phyloP scores from a whole-genome alignment of 176 grass and related monocot genomes.

The Pontederia paniculata region DNA sequence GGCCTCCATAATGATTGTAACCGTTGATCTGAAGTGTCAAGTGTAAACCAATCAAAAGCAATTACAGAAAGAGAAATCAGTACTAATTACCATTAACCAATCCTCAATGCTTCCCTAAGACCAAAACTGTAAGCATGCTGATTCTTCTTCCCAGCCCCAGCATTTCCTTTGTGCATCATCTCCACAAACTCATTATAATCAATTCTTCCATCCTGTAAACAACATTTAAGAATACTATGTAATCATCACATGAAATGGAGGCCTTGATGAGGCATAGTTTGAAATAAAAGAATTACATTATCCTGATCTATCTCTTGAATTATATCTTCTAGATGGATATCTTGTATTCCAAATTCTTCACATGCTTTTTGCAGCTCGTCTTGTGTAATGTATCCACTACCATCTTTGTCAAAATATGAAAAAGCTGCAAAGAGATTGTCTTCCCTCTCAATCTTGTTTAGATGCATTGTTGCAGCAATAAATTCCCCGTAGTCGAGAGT shows the following conservation, averaged over 20 bases:
- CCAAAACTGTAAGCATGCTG: constrained; percentile 52
- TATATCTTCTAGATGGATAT: constrained; percentile 71
- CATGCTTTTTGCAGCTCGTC: constrained; percentile 93
- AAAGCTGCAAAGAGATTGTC: constrained; percentile 87
- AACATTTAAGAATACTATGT: constrained; percentile 15
- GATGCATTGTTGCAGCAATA: constrained; percentile 81
- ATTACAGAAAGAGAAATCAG: neutral
- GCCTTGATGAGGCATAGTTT: neutral
- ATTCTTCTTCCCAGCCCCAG: constrained; percentile 54
- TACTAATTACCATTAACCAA: constrained; percentile 41
- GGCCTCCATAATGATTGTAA: no score
- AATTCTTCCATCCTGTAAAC: constrained; percentile 75
- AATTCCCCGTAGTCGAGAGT: constrained; percentile 90
- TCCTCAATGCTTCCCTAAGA: constrained; percentile 86
- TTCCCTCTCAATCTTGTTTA: constrained; percentile 90
- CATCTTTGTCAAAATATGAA: constrained; percentile 89
- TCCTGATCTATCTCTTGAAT: constrained; percentile 92
- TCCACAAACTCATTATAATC: constrained; percentile 91
- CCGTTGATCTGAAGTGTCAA: no score
- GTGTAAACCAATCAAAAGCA: neutral
- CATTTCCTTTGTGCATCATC: constrained; percentile 98
- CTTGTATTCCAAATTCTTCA: constrained; percentile 79
- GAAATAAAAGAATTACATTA: constrained; percentile 47
- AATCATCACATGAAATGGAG: neutral
- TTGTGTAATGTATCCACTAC: constrained; percentile 83